Evolutionary conservation across 1,139 yeast species (phyloP), one percentile per base, ranked within the genome.

Genomic region (Geotrichum fermentans): DNA sequence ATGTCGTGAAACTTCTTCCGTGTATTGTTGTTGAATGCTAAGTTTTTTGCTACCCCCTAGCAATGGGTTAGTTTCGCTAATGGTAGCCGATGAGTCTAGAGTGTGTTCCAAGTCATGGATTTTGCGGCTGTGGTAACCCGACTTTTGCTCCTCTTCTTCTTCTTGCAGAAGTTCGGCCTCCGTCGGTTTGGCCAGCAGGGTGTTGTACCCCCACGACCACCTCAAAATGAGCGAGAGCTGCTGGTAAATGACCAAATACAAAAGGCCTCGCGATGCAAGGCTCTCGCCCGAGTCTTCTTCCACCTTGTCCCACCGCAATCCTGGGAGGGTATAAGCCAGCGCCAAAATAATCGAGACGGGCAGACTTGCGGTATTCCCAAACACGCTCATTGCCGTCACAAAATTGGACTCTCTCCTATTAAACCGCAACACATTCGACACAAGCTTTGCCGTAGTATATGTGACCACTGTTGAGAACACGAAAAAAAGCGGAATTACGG

Each of bases 151-250:
- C 17, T 43, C 54, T 13, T 45, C 6, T 10, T 29, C 42, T 36
- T 53, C 54, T 44, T 50, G 49, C 11, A 43, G 49, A 6, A 33
- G 41, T n/a, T 52, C 56, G 26, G 43, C 51, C 28, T 52, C 56
- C 13, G 57, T 38, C 50, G 82, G 72, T 58, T 71, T 78, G 43
- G 82, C 75, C 53, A 86, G 70, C 53, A 86, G 70, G 22, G 79
- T 82, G 62, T 86, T 84, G 67, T 80, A 85, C n/a, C 95, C 95
- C 94, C 95, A 86, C 2, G 92, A 83, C 95, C 95, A 86, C 54
- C 95, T 73, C 52, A 86, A 71, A 59, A 85, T 76, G 67, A 85
- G 95, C 35, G 95, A 95, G 62, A 86, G 73, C 64, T 86, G 95
- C 69, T 86, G 95, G 67, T 85, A 86, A 45, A 86, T 82, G 52